Base-by-base conservation (phyloP, 345 rosid species). In the Boechera divaricarpa region DNA sequence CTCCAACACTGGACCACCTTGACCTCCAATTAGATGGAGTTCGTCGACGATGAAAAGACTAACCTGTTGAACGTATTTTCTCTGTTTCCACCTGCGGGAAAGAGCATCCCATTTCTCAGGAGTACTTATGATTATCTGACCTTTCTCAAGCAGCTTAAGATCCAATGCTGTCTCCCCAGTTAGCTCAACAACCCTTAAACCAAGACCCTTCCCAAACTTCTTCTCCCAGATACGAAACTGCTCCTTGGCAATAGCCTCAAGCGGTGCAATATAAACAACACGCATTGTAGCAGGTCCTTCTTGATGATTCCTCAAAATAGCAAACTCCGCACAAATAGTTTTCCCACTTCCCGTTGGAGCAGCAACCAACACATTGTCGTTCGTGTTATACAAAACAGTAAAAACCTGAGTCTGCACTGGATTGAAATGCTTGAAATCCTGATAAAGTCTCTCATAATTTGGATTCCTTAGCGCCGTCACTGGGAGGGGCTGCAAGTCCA, bases 91-190 rank as follows among this genome's bases (percentile, higher is more conserved):
- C 73, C 90, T 87, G 35, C 97, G 97, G 36, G 98, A 92, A 76
- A 95, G 86, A 49, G 96, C 97, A 85, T 95, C 99, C 99, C 99
- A 95, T 79, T 86, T 95, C 85, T 91, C 98, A 1, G 96, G 98
- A 57, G 98, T 95, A 69, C 97, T 85, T 70, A 91, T 88, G 72
- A 95, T 85, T 68, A 95, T 83, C 70, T 95, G 95, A 61, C 92
- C 88, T 83, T 87, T 89, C 80, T 92, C 99, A 39, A 95, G 92
- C 76, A 89, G 84, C 76, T 92, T 92, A 69, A 92, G 69, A 79
- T 95, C 99, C 53, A 85, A 64, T 2, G 98, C 77, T 26, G 92
- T 84, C 83, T 95, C 97, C 52, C 98, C 99, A 35, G 93, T 92
- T 55, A 92, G 82, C 77, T 92, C 92, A 62, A 92, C 96, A 63